Conservation (phyloP, 2,329 filamentous ascomycete species). For the Alternaria gaisen region DNA sequence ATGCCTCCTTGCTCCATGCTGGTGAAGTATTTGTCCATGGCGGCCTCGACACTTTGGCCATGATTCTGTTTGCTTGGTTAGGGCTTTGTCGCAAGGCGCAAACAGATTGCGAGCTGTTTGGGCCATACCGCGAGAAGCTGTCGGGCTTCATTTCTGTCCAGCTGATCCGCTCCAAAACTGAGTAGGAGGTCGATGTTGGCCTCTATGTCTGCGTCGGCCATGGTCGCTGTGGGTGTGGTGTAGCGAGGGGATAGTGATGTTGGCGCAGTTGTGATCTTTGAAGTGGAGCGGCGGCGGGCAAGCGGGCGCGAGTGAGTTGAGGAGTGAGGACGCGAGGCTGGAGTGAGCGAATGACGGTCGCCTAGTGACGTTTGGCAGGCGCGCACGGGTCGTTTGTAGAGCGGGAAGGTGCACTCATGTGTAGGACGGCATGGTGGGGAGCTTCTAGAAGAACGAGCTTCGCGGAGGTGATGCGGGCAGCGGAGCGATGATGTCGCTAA, state of each 20-base stretch:
- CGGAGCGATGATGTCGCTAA: slow-evolving; percentile 18
- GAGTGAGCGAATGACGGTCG: slow-evolving; percentile 1
- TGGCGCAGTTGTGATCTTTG: slow-evolving; percentile 8
- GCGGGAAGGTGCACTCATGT: slow-evolving; percentile 3
- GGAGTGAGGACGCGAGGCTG: neutral
- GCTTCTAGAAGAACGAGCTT: slow-evolving; percentile 16
- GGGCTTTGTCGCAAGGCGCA: neutral
- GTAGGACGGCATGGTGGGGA: slow-evolving; percentile 26
- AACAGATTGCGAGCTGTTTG: slow-evolving; percentile 6
- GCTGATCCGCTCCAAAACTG: slow-evolving; percentile 20
- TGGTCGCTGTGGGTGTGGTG: slow-evolving; percentile 5
- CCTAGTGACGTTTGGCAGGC: neutral
- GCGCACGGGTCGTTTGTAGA: neutral
- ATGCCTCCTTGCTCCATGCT: slow-evolving; percentile 19
- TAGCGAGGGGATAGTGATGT: neutral
- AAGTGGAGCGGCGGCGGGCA: slow-evolving; percentile 3
- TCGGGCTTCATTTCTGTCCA: slow-evolving; percentile 27
- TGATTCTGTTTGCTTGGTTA: slow-evolving; percentile 28
- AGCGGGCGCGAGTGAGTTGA: slow-evolving; percentile 11
- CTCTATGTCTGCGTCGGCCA: slow-evolving; percentile 23
- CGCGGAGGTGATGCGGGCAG: slow-evolving; percentile 24
- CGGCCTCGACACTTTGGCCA: slow-evolving; percentile 35
- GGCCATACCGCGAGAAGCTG: slow-evolving; percentile 27
- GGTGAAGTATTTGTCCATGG: slow-evolving; percentile 36
- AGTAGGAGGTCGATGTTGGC: slow-evolving; percentile 19